phyloP scores from a whole-genome alignment of 2,329 filamentous ascomycete genomes.

The Colletotrichum shisoi region DNA sequence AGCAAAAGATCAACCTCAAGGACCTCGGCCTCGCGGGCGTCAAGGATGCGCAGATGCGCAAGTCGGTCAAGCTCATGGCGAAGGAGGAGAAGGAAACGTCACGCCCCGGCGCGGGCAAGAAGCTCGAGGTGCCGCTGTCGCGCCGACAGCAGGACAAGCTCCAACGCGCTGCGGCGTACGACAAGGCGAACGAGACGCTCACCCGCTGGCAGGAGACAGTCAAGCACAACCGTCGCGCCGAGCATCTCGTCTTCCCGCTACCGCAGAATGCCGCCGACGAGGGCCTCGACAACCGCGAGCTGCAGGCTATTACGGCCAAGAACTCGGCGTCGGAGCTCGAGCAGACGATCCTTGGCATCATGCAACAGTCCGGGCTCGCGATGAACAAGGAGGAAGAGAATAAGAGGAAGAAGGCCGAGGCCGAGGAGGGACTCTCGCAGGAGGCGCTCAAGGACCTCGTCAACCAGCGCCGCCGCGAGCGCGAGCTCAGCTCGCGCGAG shows the following conservation, averaged over 20 bases:
- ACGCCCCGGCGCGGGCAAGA: constrained; percentile 62
- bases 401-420: constrained; percentile 68
- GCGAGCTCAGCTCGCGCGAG: constrained; percentile 88
- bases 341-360: constrained; percentile 83
- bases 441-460: constrained; percentile 76
- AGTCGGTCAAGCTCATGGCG: constrained; percentile 77
- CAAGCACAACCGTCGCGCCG: constrained; percentile 89
- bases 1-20: constrained; percentile 72
- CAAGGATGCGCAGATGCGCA: constrained; percentile 78
- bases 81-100: constrained; percentile 64
- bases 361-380: constrained; percentile 84
- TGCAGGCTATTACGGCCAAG: constrained; percentile 69
- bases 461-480: constrained; percentile 77
- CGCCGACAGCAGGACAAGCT: constrained; percentile 87
- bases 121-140: constrained; percentile 81
- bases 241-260: constrained; percentile 88
- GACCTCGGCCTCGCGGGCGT: constrained; percentile 77
- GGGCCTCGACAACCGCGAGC: constrained; percentile 68
- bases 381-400: constrained; percentile 55
- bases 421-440: constrained; percentile 73
- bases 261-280: constrained; percentile 72
- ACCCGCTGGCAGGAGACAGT: constrained; percentile 94
- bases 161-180: constrained; percentile 81
- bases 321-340: constrained; percentile 82
- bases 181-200: constrained; percentile 90